A percentile compares a stretch with the other conserved stretches of the same genome.
Conservation (phyloP, 345 rosid species). For the Syzygium aqueum region DNA sequence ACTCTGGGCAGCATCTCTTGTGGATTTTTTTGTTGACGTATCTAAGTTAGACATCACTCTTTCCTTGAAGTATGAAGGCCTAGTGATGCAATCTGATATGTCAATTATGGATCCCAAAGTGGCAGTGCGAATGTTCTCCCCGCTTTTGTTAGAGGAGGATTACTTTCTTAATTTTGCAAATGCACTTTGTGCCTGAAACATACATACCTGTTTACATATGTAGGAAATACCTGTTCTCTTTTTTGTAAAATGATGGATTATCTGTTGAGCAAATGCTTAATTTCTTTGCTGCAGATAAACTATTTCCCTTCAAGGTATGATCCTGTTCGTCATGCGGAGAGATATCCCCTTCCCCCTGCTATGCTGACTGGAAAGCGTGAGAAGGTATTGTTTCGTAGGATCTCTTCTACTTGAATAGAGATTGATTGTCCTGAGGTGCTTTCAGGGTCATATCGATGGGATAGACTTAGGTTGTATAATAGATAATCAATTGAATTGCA, state of each 20-base stretch:
- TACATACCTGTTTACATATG: not conserved
- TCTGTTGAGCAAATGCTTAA: not conserved
- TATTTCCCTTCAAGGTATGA: conserved; percentile 88
- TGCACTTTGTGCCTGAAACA: not conserved
- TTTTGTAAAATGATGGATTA: not conserved
- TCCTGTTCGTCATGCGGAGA: conserved; percentile 68
- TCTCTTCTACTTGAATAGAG: not conserved
- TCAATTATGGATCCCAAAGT: not conserved
- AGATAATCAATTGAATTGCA: not conserved
- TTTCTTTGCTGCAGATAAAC: conserved; percentile 40
- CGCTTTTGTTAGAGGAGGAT: not conserved
- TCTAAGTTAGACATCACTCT: not conserved
- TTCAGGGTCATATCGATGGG: not conserved
- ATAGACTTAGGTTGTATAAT: not conserved
- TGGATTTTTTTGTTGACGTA: not conserved
- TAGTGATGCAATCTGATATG: not conserved
- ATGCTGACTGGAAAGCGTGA: conserved; percentile 65
- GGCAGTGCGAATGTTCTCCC: not conserved
- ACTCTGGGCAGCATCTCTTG: not conserved
- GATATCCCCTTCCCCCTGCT: conserved; percentile 42
- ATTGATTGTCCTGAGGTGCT: not conserved
- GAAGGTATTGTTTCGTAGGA: conserved; percentile 33
- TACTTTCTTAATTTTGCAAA: not conserved
- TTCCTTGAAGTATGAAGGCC: not conserved
- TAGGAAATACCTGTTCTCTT: not conserved